A percentile compares a stretch with the other conserved stretches of the same genome.
Evolutionary conservation across 2,329 filamentous ascomycete genomes (phyloP).

Genomic region (Claviceps digitariae): DNA sequence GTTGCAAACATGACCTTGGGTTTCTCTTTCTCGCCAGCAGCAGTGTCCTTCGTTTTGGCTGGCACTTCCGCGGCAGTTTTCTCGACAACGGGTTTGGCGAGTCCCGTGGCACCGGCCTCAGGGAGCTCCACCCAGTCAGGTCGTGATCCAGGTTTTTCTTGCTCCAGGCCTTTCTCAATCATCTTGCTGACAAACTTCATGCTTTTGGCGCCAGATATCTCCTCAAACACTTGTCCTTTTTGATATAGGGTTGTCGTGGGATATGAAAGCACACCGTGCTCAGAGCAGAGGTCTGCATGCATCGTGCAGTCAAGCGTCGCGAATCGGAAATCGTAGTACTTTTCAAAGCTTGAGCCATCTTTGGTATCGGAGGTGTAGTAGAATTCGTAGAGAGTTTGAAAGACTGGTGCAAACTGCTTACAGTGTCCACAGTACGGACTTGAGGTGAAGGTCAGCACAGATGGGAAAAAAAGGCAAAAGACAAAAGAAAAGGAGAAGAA

Average conservation of each 20-base stretch:
- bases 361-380: constrained; percentile 77
- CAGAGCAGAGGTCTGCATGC: constrained; percentile 62
- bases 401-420: constrained; percentile 64
- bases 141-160: constrained; percentile 67
- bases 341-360: constrained; percentile 49
- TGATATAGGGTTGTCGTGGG: constrained; percentile 73
- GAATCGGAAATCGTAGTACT: constrained; percentile 84
- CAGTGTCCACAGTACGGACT: constrained; percentile 61
- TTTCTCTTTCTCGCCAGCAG: no score
- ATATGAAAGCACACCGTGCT: constrained; percentile 53
- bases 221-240: constrained; percentile 55
- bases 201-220: constrained; percentile 51
- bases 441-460: constrained; percentile 11
- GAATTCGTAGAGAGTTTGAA: constrained; percentile 88
- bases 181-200: constrained; percentile 53
- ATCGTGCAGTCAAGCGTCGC: constrained; percentile 75
- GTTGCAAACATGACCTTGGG: constrained; percentile 17
- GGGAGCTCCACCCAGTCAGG: constrained; percentile 57
- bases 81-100: constrained; percentile 15
- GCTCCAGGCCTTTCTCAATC: constrained; percentile 65
- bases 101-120: constrained; percentile 48
- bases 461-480: constrained; percentile 9
- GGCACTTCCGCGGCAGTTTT: constrained; percentile 20
- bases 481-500: background rate
- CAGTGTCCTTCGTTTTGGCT: constrained; percentile 2